A percentile compares a stretch with the other conserved stretches of the same genome.
Conservation (phyloP, 805 yeast genomes). For the Wickerhamiella occidentalis region DNA sequence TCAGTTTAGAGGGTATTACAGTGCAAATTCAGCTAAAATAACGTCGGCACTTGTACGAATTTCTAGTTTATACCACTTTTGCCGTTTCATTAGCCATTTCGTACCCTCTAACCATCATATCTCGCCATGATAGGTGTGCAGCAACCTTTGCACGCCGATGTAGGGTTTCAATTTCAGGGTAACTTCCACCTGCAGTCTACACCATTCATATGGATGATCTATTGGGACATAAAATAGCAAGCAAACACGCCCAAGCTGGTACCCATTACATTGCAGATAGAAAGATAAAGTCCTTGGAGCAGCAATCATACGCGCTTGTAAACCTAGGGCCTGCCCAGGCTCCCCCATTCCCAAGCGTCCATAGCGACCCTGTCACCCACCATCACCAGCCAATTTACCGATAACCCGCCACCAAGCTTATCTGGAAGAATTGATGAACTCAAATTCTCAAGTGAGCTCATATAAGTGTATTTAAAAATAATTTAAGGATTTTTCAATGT, state of each 20-base stretch:
- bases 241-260: not conserved
- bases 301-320: too few species aligned
- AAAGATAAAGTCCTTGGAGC: too few species aligned
- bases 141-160: constrained; percentile 12
- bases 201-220: not conserved
- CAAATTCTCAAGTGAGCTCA: not conserved
- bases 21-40: not conserved
- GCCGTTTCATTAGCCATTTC: not conserved
- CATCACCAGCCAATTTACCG: not conserved
- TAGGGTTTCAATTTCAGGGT: constrained; percentile 10
- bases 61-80: not conserved
- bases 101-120: not conserved
- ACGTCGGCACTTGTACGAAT: not conserved
- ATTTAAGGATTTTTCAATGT: not conserved
- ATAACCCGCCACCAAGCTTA: constrained; percentile 1
- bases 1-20: not conserved
- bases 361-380: not conserved
- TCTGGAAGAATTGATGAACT: not conserved
- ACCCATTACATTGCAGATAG: too few species aligned
- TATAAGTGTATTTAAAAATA: too few species aligned
- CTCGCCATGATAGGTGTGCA: constrained; percentile 10
- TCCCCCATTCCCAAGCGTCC: too few species aligned
- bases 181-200: constrained; percentile 1
- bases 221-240: not conserved
- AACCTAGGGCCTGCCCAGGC: too few species aligned